phyloP scores from a whole-genome alignment of 225 moss, liverwort and hornwort species.

The Straminergon stramineum region DNA sequence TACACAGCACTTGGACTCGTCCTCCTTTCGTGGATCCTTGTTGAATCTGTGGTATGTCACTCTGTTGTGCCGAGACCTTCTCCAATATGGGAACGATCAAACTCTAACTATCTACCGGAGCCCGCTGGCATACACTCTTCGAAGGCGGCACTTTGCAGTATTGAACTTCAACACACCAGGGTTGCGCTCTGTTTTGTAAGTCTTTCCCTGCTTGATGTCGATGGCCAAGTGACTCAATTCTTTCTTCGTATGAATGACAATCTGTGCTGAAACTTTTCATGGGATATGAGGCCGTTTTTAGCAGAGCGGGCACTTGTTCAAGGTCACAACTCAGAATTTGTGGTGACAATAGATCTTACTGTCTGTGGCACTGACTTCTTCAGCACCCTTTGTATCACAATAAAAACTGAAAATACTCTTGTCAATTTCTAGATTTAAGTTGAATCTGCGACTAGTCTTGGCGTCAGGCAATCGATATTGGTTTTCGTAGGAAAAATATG shows the following conservation, averaged over 20 bases:
- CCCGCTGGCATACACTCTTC: constrained; percentile 22
- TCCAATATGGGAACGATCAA: constrained; percentile 36
- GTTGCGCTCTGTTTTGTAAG: constrained; percentile 95
- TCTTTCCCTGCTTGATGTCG: not conserved
- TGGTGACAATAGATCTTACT: not conserved
- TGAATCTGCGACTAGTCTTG: not conserved
- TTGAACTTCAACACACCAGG: constrained; percentile 74
- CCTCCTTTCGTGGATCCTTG: constrained; percentile 83
- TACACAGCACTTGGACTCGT: constrained; percentile 73
- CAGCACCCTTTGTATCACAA: not conserved
- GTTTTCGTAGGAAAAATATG: not conserved
- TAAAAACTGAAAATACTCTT: not conserved
- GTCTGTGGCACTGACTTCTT: not conserved
- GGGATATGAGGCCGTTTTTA: not conserved
- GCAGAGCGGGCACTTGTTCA: not conserved
- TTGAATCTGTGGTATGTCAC: constrained; percentile 72
- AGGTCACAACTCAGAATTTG: not conserved
- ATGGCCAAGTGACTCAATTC: not conserved
- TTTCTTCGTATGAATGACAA: not conserved
- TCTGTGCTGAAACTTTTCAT: not conserved
- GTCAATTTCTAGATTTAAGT: not conserved
- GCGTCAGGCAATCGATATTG: not conserved
- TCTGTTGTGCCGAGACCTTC: constrained; percentile 41
- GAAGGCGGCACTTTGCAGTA: constrained; percentile 9
- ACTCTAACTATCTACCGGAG: constrained; percentile 29